Evolutionary conservation across 805 yeast species (phyloP).

Genomic region (Nakazawaea ernobii): DNA sequence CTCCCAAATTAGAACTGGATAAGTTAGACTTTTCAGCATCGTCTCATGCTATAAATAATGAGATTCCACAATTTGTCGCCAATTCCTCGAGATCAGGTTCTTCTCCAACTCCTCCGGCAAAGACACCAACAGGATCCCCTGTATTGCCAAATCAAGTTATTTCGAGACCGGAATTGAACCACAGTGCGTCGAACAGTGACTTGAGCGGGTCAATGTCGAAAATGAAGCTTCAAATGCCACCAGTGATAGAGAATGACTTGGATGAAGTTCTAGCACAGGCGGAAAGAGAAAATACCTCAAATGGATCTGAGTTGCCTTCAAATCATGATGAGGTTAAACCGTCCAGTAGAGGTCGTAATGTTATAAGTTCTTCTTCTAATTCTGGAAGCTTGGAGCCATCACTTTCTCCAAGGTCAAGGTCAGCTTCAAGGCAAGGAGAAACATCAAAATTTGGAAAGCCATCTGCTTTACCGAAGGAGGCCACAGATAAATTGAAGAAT

Average conservation of each 20-base stretch:
- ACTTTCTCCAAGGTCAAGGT: conserved; percentile 5
- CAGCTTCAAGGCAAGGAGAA: conserved; percentile 5
- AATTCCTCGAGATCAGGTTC: not conserved
- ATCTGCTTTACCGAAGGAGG: not conserved
- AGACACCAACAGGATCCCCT: not conserved
- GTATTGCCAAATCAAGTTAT: not conserved
- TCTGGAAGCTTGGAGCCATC: not conserved
- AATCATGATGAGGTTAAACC: too few species aligned
- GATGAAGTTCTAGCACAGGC: conserved; percentile 23
- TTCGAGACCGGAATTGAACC: conserved; percentile 8
- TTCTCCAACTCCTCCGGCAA: not conserved
- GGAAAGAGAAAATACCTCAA: not conserved
- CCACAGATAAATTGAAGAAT: conserved; percentile 2
- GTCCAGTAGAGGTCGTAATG: not conserved
- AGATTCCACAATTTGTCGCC: too few species aligned
- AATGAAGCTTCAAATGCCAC: conserved; percentile 23
- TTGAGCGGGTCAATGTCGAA: conserved; percentile 19
- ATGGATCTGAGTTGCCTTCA: not conserved
- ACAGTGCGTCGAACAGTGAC: conserved; percentile 16
- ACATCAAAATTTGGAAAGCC: not conserved
- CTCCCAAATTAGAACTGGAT: not conserved
- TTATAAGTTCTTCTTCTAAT: not conserved
- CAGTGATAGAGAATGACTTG: conserved; percentile 26
- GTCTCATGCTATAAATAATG: too few species aligned
- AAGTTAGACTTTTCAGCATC: not conserved